Evolutionary conservation across 768 basidiomycete species (phyloP).

Genomic region (Agaricus sinodeliciosus): DNA sequence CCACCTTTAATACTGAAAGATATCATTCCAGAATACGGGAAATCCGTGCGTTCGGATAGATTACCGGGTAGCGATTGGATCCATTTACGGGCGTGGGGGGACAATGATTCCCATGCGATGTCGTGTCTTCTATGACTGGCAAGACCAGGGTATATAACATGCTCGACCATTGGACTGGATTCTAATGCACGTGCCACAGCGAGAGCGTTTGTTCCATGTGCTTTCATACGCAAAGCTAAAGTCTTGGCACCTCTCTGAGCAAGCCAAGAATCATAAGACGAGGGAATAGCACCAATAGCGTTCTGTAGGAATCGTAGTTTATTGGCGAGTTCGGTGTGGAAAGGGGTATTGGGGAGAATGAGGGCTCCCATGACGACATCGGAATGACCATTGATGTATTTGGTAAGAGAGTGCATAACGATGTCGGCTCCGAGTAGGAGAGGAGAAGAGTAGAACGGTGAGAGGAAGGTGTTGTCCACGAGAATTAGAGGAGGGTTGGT

Average conservation of each 20-base stretch:
- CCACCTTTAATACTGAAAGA: constrained; percentile 67
- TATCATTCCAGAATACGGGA: constrained; percentile 91
- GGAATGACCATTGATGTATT: constrained; percentile 92
- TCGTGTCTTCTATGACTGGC: constrained; percentile 57
- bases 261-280: constrained; percentile 85
- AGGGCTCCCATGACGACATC: constrained; percentile 89
- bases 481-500: constrained; percentile 74
- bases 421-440: constrained; percentile 82
- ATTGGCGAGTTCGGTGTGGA: constrained; percentile 38
- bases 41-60: constrained; percentile 29
- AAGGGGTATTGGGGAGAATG: constrained; percentile 48
- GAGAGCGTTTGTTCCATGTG: constrained; percentile 82
- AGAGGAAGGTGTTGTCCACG: constrained; percentile 93
- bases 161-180: constrained; percentile 52
- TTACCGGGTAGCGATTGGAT: constrained; percentile 26
- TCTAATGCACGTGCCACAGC: constrained; percentile 60
- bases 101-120: constrained; percentile 55
- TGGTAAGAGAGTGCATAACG: constrained; percentile 78
- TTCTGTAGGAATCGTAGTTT: constrained; percentile 86
- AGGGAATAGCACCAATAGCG: constrained; percentile 78
- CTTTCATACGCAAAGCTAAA: constrained; percentile 79
- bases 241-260: constrained; percentile 91
- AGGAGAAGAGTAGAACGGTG: constrained; percentile 86
- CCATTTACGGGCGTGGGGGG: constrained; percentile 65
- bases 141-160: constrained; percentile 85